phyloP scores from a whole-genome alignment of 257 asterid genomes.

The Gardenia jasminoides region DNA sequence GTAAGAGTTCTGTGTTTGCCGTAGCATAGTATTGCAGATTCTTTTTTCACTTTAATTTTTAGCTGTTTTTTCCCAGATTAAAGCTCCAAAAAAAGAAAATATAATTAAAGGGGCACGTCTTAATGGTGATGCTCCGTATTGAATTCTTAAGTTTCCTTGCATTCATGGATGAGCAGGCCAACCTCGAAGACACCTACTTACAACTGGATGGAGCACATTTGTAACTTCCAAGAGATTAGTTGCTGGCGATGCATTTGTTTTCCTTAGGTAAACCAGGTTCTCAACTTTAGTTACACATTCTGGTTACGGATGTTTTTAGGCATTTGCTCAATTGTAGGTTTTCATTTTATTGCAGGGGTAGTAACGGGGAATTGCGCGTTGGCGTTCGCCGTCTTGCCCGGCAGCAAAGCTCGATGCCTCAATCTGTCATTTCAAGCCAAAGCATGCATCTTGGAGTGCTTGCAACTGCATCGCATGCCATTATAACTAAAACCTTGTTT shows the following conservation, averaged over 20 bases:
- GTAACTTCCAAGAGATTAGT: slow-evolving; percentile 75
- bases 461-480: slow-evolving; percentile 82
- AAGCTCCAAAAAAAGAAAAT: background rate
- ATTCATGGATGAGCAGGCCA: slow-evolving; percentile 50
- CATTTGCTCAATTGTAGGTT: background rate
- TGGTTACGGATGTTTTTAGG: background rate
- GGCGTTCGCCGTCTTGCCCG: slow-evolving; percentile 74
- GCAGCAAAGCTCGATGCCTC: slow-evolving; percentile 61
- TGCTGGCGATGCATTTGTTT: slow-evolving; percentile 67
- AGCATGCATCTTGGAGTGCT: slow-evolving; percentile 94
- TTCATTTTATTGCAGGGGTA: slow-evolving; percentile 42
- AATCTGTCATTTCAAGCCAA: slow-evolving; percentile 82
- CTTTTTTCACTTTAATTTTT: background rate
- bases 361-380: slow-evolving; percentile 64
- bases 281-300: background rate
- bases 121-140: background rate
- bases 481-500: slow-evolving; percentile 58
- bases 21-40: background rate
- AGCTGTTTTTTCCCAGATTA: background rate
- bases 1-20: slow-evolving; percentile 31
- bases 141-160: background rate
- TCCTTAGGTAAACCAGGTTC: slow-evolving; percentile 57
- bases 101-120: no score
- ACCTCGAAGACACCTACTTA: slow-evolving; percentile 75
- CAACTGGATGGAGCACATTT: slow-evolving; percentile 87